Conservation (phyloP, 257 asterid species). For the Solanum clarkiae region DNA sequence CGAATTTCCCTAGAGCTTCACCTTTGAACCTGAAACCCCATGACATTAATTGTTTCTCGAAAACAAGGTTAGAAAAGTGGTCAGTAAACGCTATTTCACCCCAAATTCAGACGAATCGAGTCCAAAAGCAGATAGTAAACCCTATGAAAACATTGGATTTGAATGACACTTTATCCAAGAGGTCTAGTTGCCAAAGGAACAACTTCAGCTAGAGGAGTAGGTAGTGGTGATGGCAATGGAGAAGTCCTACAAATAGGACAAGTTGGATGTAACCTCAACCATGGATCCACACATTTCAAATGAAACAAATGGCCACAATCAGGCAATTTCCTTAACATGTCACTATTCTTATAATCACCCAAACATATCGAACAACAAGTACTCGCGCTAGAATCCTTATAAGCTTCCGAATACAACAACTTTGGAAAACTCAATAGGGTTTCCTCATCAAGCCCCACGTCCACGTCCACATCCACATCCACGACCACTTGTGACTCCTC, state of each 20-base stretch:
- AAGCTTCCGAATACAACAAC: conserved; percentile 48
- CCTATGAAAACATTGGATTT: background rate
- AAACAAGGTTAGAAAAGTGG: background rate
- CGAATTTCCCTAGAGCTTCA: background rate
- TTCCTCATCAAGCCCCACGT: conserved; percentile 60
- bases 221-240: conserved; percentile 63
- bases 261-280: conserved; percentile 83
- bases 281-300: conserved; percentile 68
- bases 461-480: conserved; percentile 44
- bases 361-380: conserved; percentile 78
- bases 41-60: accelerated
- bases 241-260: conserved; percentile 92
- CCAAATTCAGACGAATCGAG: background rate
- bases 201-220: conserved; percentile 83
- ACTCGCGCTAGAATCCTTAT: conserved; percentile 38
- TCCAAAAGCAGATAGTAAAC: accelerated
- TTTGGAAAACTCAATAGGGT: conserved; percentile 59
- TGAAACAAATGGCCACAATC: conserved; percentile 86
- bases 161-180: conserved; percentile 6
- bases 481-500: background rate
- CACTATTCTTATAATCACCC: conserved; percentile 56
- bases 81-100: background rate
- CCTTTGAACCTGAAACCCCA: background rate
- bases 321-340: conserved; percentile 51
- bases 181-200: conserved; percentile 62